Evolutionary conservation across 306 rosid species (phyloP), one percentile per base, ranked within the genome.

Genomic region (Corylus heterophylla): DNA sequence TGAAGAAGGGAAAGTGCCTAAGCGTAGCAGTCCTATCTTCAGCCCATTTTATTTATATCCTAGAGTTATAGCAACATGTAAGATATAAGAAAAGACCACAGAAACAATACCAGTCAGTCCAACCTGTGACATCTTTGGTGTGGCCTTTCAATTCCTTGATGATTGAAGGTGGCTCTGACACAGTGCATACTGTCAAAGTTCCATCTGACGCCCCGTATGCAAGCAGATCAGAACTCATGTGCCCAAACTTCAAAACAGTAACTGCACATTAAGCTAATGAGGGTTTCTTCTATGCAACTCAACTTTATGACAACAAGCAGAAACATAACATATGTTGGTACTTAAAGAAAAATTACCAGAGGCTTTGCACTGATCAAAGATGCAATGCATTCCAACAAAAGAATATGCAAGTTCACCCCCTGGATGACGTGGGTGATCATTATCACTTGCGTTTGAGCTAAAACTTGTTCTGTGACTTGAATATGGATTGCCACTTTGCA

Each of bases 141-240:
- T 95, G 98, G 59, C 98, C 98, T 49, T 79, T 51, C 81, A 95
- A 86, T 67, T 89, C 92, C 84, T 85, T 92, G 82, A 91, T 63
- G 80, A 90, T 61, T 69, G 95, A 91, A 78, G 98, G 94, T 66
- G 90, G 89, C 74, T 91, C 95, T 22, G 97, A 91, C 73, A 95
- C 91, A 77, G 83, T 87, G 95, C 97, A 92, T 44, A 95, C 97
- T 25, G 97, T 92, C 89, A 95, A 89, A 81, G 92, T 89, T 81
- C 98, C 98, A 90, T 95, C 98, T 12, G 98, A 84, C 50, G 98
- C 95, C 69, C 98, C 98, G 74, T 91, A 95, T 54, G 98, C 98
- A 85, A 95, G 97, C 64, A 95, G 86, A 84, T 95, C 98, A 83
- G 98, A 95, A 82, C 93, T 95, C 98, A 86, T 95, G 85, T 95